phyloP scores from a whole-genome alignment of 2,329 filamentous ascomycete genomes.

The Acrocalymma vagum region DNA sequence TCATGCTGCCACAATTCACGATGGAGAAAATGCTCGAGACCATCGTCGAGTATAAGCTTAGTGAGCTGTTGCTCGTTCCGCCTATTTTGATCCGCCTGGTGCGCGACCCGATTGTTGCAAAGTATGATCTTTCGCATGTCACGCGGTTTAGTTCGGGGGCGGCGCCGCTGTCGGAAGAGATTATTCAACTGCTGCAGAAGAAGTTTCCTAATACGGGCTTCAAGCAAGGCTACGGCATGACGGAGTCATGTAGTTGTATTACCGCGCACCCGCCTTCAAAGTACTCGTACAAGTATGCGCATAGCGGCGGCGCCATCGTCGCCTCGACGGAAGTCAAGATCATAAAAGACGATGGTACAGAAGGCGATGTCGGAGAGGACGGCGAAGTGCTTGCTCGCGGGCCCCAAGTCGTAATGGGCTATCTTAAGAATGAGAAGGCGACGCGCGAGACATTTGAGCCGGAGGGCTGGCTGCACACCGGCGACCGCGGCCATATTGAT shows the following conservation, averaged over 20 bases:
- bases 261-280: conserved; percentile 66
- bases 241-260: conserved; percentile 70
- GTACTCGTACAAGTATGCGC: conserved; percentile 66
- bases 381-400: conserved; percentile 61
- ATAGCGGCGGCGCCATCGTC: conserved; percentile 64
- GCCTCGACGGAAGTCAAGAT: conserved; percentile 69
- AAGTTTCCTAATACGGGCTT: conserved; percentile 69
- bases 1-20: conserved; percentile 71
- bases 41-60: conserved; percentile 57
- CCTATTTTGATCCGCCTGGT: conserved; percentile 69
- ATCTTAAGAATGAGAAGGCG: conserved; percentile 54
- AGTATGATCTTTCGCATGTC: conserved; percentile 66
- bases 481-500: conserved; percentile 65
- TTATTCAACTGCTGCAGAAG: conserved; percentile 63
- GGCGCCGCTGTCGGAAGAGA: conserved; percentile 66
- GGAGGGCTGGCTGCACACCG: conserved; percentile 66
- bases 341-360: conserved; percentile 63
- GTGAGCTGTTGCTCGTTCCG: conserved; percentile 62
- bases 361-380: conserved; percentile 60
- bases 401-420: conserved; percentile 61
- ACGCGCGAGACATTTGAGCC: conserved; percentile 56
- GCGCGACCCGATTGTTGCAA: conserved; percentile 61
- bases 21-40: conserved; percentile 59
- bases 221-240: conserved; percentile 75
- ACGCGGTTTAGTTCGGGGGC: conserved; percentile 68